Percentiles rank a stretch among this genome's conserved stretches.
Evolutionary conservation across 306 rosid species (phyloP).

Genomic region (Cucumis cinereus): DNA sequence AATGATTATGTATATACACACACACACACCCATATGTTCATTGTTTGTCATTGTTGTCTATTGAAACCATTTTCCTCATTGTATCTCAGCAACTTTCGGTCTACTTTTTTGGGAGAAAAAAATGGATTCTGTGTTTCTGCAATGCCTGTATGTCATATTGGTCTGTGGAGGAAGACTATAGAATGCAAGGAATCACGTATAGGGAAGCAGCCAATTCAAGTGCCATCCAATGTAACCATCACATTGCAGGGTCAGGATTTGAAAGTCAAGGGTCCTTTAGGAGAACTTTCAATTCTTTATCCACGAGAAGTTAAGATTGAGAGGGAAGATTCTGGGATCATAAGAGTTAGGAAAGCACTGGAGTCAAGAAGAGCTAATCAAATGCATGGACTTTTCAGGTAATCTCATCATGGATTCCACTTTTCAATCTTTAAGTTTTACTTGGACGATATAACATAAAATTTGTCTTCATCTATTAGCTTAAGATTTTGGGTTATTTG

Average conservation of each 20-base stretch:
- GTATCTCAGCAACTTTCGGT: slow-evolving; percentile 64
- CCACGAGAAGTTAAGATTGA: slow-evolving; percentile 74
- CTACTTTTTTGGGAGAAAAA: slow-evolving; percentile 56
- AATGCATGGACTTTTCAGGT: slow-evolving; percentile 97
- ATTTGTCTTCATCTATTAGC: too few species aligned
- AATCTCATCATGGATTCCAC: slow-evolving; percentile 5
- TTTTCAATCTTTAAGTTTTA: too few species aligned
- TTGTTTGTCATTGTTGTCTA: not conserved
- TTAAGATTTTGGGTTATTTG: too few species aligned
- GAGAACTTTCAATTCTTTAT: slow-evolving; percentile 61
- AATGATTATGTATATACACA: not conserved
- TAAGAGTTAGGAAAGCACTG: slow-evolving; percentile 49
- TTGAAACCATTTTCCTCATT: slow-evolving; percentile 9
- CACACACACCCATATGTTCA: not conserved
- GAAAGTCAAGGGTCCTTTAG: slow-evolving; percentile 81
- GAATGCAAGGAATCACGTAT: slow-evolving; percentile 90
- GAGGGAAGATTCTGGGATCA: slow-evolving; percentile 45
- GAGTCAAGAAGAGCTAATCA: slow-evolving; percentile 86
- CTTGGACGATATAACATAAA: too few species aligned
- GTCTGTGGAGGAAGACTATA: slow-evolving; percentile 34
- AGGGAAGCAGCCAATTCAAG: slow-evolving; percentile 72
- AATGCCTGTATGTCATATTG: slow-evolving; percentile 27
- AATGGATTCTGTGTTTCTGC: slow-evolving; percentile 25
- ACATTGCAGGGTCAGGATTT: slow-evolving; percentile 60
- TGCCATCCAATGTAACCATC: slow-evolving; percentile 69